Base-by-base conservation (phyloP, 2,329 filamentous ascomycete genomes). In the Davidsoniella virescens region DNA sequence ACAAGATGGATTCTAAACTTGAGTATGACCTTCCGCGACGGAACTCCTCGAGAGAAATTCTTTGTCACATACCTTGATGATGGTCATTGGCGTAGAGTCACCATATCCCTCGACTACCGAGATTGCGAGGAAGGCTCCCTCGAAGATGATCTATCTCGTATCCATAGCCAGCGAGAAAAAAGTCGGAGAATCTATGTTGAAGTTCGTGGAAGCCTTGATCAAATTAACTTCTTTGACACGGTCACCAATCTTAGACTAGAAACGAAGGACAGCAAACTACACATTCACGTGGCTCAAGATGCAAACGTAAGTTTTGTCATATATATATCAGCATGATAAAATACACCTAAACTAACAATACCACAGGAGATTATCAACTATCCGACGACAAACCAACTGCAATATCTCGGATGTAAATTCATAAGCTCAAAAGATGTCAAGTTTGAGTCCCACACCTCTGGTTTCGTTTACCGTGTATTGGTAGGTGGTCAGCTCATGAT, bases 211-310 rank as follows among this genome's bases (percentile, higher is more conserved):
- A 94, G 87, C 17, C 72, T 98, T 2, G 71, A 75, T n/a, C 87
- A 94, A 52, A 96, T 98, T 47, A 84, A 94, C 57, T 98, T 95
- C 62, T 96, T 94, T 65, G 79, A 88, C 51, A 94, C 87, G 0
- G 90, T 96, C 52, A 96, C 92, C 16, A 96, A 96, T 59, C 73
- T 98, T 55, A 94, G 94, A 64, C 72, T 98, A 16, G 80, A 95
- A 63, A 98, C 92, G 0, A 81, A 78, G 4, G 83, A 93, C 51
- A 86, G 86, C 12, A 80, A 87, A 53, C 71, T 98, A 20, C 88
- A 96, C 64, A 87, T 98, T 5, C 92, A 96, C 63, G 92, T 98
- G 48, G 88, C 92, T n/a, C 90, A 98, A 64, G 92, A 98, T 62
- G 77, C 87, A 45, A 92, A 93, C 61, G 75, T 78, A 58, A 57